phyloP scores from a whole-genome alignment of 768 basidiomycete species.

The Pluteus cervinus region DNA sequence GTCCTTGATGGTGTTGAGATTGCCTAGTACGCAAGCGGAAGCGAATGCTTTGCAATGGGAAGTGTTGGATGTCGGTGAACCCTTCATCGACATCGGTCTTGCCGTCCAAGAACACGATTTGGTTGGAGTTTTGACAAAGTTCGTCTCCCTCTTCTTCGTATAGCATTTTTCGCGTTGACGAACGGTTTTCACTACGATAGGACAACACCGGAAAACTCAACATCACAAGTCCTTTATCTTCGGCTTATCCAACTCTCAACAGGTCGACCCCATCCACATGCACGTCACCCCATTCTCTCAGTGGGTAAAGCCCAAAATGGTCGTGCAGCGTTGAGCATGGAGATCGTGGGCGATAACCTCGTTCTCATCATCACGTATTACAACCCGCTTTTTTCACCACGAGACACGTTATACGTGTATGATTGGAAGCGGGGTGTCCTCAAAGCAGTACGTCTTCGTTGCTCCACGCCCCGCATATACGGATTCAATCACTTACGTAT shows the following conservation, averaged over 20 bases:
- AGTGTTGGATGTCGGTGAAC: slow-evolving; percentile 18
- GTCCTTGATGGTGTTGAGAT: not conserved
- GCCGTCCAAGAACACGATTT: slow-evolving; percentile 39
- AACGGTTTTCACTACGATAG: not conserved
- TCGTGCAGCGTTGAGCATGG: slow-evolving; percentile 31
- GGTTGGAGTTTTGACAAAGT: slow-evolving; percentile 34
- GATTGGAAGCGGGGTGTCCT: slow-evolving; percentile 36
- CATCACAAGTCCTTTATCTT: slow-evolving; percentile 8
- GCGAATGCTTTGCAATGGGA: slow-evolving; percentile 25
- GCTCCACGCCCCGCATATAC: not conserved
- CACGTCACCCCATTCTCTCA: slow-evolving; percentile 20
- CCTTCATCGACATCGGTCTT: slow-evolving; percentile 37
- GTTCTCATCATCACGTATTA: slow-evolving; percentile 29
- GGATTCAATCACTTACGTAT: not conserved
- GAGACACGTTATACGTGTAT: slow-evolving; percentile 32
- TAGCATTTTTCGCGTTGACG: not conserved
- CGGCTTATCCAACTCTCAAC: slow-evolving; percentile 16
- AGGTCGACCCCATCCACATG: slow-evolving; percentile 22
- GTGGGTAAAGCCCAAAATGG: slow-evolving; percentile 18
- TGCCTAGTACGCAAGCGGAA: not conserved
- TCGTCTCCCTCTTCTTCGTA: slow-evolving; percentile 10
- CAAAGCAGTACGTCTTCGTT: slow-evolving; percentile 23
- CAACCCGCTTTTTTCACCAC: slow-evolving; percentile 7
- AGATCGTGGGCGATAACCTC: slow-evolving; percentile 39
- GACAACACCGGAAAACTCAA: not conserved